phyloP scores from a whole-genome alignment of 345 rosid genomes.

The Salix udensis region DNA sequence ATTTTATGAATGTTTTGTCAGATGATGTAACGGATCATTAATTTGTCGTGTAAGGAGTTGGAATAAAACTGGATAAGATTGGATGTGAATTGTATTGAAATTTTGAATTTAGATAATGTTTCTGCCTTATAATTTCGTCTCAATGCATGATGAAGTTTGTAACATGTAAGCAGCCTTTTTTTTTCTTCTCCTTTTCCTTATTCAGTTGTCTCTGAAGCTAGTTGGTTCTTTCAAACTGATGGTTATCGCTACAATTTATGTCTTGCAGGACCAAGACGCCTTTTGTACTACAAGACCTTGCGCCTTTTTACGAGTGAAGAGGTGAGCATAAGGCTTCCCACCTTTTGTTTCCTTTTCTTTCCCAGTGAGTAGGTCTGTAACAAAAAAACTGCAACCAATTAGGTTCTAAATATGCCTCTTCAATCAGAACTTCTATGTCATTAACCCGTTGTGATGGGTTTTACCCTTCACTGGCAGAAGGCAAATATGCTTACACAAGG shows the following conservation, averaged over 20 bases:
- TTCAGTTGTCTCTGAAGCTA: background rate
- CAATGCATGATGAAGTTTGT: too few relatives aligned
- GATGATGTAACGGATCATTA: background rate
- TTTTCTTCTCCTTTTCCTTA: background rate
- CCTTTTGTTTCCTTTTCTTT: background rate
- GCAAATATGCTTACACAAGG: background rate
- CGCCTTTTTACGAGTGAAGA: conserved; percentile 68
- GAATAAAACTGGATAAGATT: background rate
- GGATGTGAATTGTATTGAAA: background rate
- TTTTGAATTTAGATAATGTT: too few relatives aligned
- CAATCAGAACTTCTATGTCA: background rate
- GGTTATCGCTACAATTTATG: background rate
- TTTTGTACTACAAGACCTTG: conserved; percentile 62
- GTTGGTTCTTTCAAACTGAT: background rate
- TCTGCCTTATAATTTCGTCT: too few relatives aligned
- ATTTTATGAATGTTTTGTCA: background rate
- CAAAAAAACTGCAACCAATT: background rate
- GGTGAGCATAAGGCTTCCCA: conserved; percentile 34
- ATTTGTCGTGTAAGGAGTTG: background rate
- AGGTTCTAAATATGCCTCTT: background rate
- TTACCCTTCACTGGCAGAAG: background rate
- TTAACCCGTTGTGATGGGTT: background rate
- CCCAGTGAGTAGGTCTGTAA: background rate
- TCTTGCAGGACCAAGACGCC: conserved; percentile 68
- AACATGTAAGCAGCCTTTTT: too few relatives aligned